Base-by-base conservation (phyloP, 306 rosid species). In the Datisca glomerata region DNA sequence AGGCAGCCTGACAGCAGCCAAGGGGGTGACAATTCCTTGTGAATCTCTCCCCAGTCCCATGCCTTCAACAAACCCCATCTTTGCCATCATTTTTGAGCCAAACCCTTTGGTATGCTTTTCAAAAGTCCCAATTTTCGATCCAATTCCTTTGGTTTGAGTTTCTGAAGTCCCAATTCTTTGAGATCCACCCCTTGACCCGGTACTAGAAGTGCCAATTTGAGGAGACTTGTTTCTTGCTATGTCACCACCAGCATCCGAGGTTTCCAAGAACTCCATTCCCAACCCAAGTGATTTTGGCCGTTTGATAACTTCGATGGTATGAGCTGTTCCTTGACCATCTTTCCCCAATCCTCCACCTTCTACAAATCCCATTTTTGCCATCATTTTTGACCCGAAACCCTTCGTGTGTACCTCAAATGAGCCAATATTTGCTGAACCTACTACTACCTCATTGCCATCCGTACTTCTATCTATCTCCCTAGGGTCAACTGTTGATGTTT, bases 281-380 rank as follows among this genome's bases (percentile, higher is more conserved):
- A 89, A 68, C 21, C 97, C 97, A 27, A 89, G 93, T 39, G 91
- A 83, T 72, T 83, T 89, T 18, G 97, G 97, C 57, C 97, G 73
- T 49, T 66, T 68, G 42, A 72, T 57, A 35, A 58, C 97, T 69
- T 83, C 95, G 53, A 89, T 79, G 35, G 97, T 95, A 6, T 43
- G 39, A 13, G 93, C 63, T 38, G 75, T 59, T 23, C 97, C 97
- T 64, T 84, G 93, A 63, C 93, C 73, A 43, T 77, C 71, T 73
- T 69, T 80, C 55, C 97, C 97, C 60, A 87, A 63, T 18, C 97
- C 97, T 43, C 52, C 74, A 27, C 94, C 97, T 53, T 67, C 97
- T 4, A 45, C 58, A 33, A 45, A 87, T 60, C 97, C 97, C 97
- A 87, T 87, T 70, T 76, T 87, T 39, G 97, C 89, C 97, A 87